Evolutionary conservation across 2,329 filamentous ascomycete species (phyloP), one percentile per base, ranked within the genome.

Genomic region (Aspergillus oerlinghausenensis): DNA sequence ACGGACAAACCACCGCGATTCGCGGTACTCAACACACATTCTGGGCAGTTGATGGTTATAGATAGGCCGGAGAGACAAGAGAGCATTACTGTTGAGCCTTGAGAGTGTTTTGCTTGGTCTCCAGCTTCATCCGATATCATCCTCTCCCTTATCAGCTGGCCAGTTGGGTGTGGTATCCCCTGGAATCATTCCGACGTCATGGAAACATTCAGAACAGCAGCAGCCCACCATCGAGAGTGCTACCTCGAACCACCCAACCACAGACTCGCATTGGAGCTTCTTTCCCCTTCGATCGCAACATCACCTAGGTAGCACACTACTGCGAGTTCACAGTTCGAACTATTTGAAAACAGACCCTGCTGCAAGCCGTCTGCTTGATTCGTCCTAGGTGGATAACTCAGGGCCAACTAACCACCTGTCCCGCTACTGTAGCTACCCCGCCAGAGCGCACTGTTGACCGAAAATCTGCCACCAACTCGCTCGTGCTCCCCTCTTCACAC

Each of bases 361-460:
- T 45, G 42, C 42, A 45, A 7, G 42, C 21, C 43, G 23, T 11
- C 19, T 25, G 1, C 43, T 25, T 26, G 21, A 47, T 47, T 14
- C 19, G 21, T 47, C 21, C 21, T 23, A 7, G 43, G 43, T 23
- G 21, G 21, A 23, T 43, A 21, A 19, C 19, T 19, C 19, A 19
- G 40, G 7, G 45, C 48, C 21, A 25, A 45, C 32, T 17, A 28
- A 38, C 54, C 10, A 4, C 28, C 28, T 52, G 43, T 43, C 49
- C 54, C 54, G 43, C 54, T 50, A 52, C 43, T 23, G 19, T 14
- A 47, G 21, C 21, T 47, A 47, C 54, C 54, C 54, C 54, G 50
- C 54, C 54, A 42, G 35, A 19, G 19, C 32, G 19, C 32, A 26
- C 49, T 45, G 49, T 55, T 55, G 54, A 47, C 54, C 53, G 35